Evolutionary conservation across 768 basidiomycete species (phyloP).

Genomic region (Paxillus involutus): DNA sequence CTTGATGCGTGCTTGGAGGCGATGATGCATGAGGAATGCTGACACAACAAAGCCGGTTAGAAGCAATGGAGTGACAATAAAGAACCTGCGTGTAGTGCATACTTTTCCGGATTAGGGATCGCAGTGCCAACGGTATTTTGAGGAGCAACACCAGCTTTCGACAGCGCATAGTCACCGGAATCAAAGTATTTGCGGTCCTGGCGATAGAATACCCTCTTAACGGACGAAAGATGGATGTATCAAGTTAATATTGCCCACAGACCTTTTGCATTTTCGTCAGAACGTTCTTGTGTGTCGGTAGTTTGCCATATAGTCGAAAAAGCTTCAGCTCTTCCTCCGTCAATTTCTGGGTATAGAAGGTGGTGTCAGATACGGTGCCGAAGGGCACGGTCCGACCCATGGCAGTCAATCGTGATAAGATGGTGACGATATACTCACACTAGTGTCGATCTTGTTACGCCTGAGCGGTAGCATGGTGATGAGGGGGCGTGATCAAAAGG

Average conservation of each 20-base stretch:
- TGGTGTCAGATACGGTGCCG: conserved; percentile 22
- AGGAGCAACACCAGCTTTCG: conserved; percentile 90
- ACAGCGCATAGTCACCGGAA: conserved; percentile 97
- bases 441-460: conserved; percentile 94
- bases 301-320: conserved; percentile 91
- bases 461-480: conserved; percentile 66
- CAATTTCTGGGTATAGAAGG: conserved; percentile 54
- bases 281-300: conserved; percentile 91
- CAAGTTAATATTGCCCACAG: conserved; percentile 12
- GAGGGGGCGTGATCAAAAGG: conserved; percentile 15
- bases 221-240: conserved; percentile 1
- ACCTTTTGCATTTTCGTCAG: conserved; percentile 97
- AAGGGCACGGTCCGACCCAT: not conserved
- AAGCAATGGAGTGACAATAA: not conserved
- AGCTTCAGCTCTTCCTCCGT: conserved; percentile 91
- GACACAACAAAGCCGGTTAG: conserved; percentile 1
- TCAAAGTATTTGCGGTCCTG: conserved; percentile 99
- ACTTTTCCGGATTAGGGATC: conserved; percentile 98
- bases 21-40: conserved; percentile 92
- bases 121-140: conserved; percentile 91
- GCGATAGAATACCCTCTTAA: conserved; percentile 7
- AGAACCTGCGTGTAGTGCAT: conserved; percentile 29
- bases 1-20: conserved; percentile 53
- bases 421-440: conserved; percentile 51
- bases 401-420: conserved; percentile 3